phyloP scores from a whole-genome alignment of 2,329 filamentous ascomycete genomes.

The Fonsecaea pugnacius region DNA sequence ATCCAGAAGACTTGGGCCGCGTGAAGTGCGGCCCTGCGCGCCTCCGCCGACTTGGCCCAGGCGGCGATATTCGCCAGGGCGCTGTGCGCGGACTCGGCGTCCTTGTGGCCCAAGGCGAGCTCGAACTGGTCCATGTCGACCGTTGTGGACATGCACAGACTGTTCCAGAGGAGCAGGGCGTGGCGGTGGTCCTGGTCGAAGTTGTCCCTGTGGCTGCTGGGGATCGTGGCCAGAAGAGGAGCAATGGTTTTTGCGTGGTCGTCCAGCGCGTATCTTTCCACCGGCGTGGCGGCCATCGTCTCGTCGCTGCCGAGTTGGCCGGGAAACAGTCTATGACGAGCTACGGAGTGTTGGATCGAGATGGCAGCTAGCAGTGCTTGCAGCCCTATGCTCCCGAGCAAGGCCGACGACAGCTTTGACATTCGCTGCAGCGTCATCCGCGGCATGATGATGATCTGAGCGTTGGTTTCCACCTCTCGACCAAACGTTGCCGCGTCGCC shows the following conservation, averaged over 20 bases:
- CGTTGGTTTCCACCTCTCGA: background rate
- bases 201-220: background rate
- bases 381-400: background rate
- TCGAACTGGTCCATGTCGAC: constrained; percentile 10
- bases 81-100: background rate
- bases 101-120: constrained; percentile 12
- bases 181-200: constrained; percentile 3
- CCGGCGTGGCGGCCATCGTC: background rate
- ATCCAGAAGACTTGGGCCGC: constrained; percentile 58
- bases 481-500: background rate
- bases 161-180: constrained; percentile 4
- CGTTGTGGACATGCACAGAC: constrained; percentile 4
- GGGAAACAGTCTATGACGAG: constrained; percentile 1
- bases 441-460: background rate
- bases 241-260: constrained; percentile 10
- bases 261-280: background rate
- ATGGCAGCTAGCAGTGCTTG: background rate
- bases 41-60: constrained; percentile 56
- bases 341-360: background rate
- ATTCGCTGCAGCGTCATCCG: background rate
- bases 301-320: too few species aligned
- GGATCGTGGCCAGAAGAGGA: background rate
- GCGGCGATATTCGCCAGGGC: constrained; percentile 55
- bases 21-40: constrained; percentile 55
- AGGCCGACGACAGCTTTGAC: background rate